Percentiles rank a stretch among this genome's conserved stretches.
Evolutionary conservation across 2,329 filamentous ascomycete species (phyloP).

Genomic region (Colletotrichum tropicale): DNA sequence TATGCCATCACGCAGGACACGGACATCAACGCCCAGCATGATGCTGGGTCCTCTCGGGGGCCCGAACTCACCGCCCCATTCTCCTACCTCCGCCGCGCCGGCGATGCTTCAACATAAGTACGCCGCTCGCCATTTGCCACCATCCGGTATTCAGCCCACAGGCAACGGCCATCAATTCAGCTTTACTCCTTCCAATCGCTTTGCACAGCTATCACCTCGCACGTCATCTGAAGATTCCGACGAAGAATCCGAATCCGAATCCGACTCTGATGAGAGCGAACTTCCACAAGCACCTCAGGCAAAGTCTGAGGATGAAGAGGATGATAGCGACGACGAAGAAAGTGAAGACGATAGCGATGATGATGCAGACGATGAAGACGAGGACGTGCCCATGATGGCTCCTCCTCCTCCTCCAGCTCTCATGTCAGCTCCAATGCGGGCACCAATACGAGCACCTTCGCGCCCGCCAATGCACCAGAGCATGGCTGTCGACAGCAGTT

Average conservation of each 20-base stretch:
- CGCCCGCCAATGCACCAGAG: neutral
- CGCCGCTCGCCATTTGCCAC: constrained; percentile 33
- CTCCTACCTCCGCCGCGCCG: constrained; percentile 44
- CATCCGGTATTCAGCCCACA: constrained; percentile 45
- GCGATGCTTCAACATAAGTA: constrained; percentile 32
- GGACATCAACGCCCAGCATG: constrained; percentile 47
- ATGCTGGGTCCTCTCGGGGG: constrained; percentile 36
- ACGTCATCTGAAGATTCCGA: constrained; percentile 31
- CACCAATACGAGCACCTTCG: neutral
- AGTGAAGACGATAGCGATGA: neutral
- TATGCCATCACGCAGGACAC: constrained; percentile 37
- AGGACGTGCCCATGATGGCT: constrained; percentile 6
- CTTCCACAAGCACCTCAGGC: neutral
- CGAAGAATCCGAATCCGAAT: constrained; percentile 11
- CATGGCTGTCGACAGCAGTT: constrained; percentile 2
- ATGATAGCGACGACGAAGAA: constrained; percentile 7
- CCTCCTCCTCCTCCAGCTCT: constrained; percentile 2
- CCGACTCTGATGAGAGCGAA: neutral
- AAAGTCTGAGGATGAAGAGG: neutral
- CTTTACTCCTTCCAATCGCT: constrained; percentile 29
- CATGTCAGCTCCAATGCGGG: constrained; percentile 9
- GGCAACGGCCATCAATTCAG: constrained; percentile 48
- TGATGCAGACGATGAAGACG: constrained; percentile 5
- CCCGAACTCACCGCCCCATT: constrained; percentile 53
- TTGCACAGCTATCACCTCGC: constrained; percentile 34